phyloP scores from a whole-genome alignment of 1,139 yeast genomes.

The Hemisphaericaspora xylanilytica region DNA sequence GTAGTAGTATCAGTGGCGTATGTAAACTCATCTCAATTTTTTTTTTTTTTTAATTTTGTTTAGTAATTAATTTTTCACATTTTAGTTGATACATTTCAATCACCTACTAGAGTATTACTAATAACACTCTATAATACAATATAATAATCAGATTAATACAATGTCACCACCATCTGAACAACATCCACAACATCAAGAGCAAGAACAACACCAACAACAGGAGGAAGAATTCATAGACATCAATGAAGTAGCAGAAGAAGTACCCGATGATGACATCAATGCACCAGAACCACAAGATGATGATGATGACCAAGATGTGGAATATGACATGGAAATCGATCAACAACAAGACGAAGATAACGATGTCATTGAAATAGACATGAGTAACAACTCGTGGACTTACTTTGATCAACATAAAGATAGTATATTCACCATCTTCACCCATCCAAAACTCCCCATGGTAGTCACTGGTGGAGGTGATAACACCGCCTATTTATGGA shows the following conservation, averaged over 20 bases:
- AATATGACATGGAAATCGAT: slow-evolving; percentile 22
- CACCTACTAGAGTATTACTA: too few species aligned
- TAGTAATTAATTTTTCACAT: too few species aligned
- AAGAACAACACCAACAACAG: too few species aligned
- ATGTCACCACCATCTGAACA: background rate
- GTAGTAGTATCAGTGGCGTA: too few species aligned
- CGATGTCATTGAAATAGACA: slow-evolving; percentile 52
- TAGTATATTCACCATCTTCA: slow-evolving; percentile 72
- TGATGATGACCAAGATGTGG: slow-evolving; percentile 30
- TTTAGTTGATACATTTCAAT: too few species aligned
- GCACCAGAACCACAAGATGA: slow-evolving; percentile 42
- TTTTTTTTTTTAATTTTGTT: too few species aligned
- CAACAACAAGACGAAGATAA: slow-evolving; percentile 21
- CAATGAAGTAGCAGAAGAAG: slow-evolving; percentile 63
- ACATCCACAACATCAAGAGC: slow-evolving; percentile 7
- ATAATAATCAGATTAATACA: too few species aligned
- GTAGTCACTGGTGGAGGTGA: slow-evolving; percentile 90
- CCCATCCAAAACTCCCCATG: slow-evolving; percentile 78
- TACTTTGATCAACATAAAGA: slow-evolving; percentile 89
- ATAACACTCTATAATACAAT: too few species aligned
- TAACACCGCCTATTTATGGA: slow-evolving; percentile 86
- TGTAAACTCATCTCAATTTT: too few species aligned
- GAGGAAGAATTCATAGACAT: slow-evolving; percentile 54
- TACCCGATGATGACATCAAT: slow-evolving; percentile 36
- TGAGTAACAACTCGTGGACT: slow-evolving; percentile 84